Base-by-base conservation (phyloP, 805 yeast genomes). In the Candida golubevii region DNA sequence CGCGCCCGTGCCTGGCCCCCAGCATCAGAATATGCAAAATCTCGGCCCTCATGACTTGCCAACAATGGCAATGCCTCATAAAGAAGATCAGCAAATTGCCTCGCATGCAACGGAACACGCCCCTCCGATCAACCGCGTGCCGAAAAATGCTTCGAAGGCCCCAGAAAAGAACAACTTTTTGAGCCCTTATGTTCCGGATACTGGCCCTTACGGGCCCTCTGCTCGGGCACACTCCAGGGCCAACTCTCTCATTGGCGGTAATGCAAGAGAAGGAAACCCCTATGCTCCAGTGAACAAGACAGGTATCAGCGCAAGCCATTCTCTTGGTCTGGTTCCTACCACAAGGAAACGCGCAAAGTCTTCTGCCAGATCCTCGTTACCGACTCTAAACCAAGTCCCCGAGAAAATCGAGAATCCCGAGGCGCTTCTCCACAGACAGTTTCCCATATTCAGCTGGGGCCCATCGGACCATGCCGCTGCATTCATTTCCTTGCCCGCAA, bases 391-490 rank as follows among this genome's bases (percentile, higher is more conserved):
- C 13, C 49, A 41, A 10, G 36, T 30, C 26, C 23, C 38, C 13
- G 39, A 39, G 41, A 62, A 56, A 35, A 50, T 71, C 7, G 63
- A 66, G 28, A 75, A 80, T 48, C 84, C 86, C 7, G 77, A 75
- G 41, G 76, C 80, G 23, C 61, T 83, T 41, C 62, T 72, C 23
- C 63, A 67, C 38, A 71, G 85, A 43, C 95, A 86, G 58, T 85
- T 84, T 63, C 95, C 96, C 0, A 58, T 88, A 30, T 84, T 87
- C 59, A 71, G 75, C 46, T 88, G 93, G 85, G 61, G 67, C 40
- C 47, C 51, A 27, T 60, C 70, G 1, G 60, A 58, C 27, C 60
- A 57, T n/a, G 60, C 60, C 4, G 63, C 55, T 1, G 44, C 46
- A 15, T 54, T 69, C 40, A 51, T 64, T 13, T 46, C 42, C n/a